Percentiles rank a stretch among this genome's conserved stretches.
Evolutionary conservation across 2,329 filamentous ascomycete genomes (phyloP).

Genomic region (Colletotrichum sp.): DNA sequence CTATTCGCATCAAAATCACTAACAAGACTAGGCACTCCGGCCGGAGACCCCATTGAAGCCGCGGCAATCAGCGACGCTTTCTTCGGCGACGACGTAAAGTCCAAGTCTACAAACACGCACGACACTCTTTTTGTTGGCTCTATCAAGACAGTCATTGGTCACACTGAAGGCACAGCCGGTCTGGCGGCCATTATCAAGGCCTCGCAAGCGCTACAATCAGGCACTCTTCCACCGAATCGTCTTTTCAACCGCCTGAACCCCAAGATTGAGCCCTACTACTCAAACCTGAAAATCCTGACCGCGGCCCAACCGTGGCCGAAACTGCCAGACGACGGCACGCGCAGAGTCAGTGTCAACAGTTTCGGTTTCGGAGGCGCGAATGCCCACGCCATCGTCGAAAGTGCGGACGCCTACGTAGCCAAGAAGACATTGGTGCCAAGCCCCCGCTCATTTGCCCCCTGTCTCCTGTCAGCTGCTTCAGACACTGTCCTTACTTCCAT

Average conservation of each 20-base stretch:
- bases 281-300: slow-evolving; percentile 20
- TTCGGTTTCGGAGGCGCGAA: slow-evolving; percentile 53
- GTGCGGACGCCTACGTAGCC: background rate
- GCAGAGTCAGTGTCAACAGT: slow-evolving; percentile 19
- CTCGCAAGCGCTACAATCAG: slow-evolving; percentile 23
- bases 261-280: slow-evolving; percentile 27
- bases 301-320: slow-evolving; percentile 17
- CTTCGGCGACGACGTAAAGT: background rate
- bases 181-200: slow-evolving; percentile 31
- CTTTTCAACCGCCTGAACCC: slow-evolving; percentile 33
- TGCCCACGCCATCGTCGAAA: slow-evolving; percentile 41
- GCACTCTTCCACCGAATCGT: slow-evolving; percentile 33
- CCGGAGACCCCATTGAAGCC: slow-evolving; percentile 49
- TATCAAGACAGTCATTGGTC: slow-evolving; percentile 32
- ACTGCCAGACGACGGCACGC: background rate
- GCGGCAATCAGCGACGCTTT: background rate
- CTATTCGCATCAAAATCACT: fast-evolving
- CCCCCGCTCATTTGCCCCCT: background rate
- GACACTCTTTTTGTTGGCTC: slow-evolving; percentile 32
- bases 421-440: background rate
- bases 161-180: slow-evolving; percentile 30
- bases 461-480: background rate
- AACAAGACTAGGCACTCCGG: background rate
- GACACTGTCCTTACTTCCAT: background rate
- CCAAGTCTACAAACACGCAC: background rate